Evolutionary conservation across 106 monocot species (phyloP), one percentile per base, ranked within the genome.

Genomic region (Xerophyta viscosa): DNA sequence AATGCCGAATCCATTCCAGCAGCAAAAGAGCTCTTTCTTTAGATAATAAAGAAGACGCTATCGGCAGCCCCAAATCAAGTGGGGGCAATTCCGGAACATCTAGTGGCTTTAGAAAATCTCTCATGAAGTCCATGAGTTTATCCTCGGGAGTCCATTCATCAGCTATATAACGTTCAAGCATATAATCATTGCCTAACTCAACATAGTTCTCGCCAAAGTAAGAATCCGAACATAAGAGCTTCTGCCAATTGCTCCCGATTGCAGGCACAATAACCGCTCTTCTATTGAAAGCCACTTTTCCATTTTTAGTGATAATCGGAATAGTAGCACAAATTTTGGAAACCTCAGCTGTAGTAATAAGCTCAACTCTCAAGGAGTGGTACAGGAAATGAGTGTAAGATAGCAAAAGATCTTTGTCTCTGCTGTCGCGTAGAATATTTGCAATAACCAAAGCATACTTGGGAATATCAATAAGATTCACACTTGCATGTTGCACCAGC

Each of bases 1-100:
- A 23, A 17, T 44, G 19, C 4, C 43, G 20, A 25, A 58, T 58
- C 58, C 58, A 58, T 3, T 58, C 42, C 11, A 43, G 42, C 15
- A 58, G 24, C 24, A 58, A 18, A 23, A 58, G 15, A 0, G 58
- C 42, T 5, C 41, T 41, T 23, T 41, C 43, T 8, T 44, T 8
- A 2, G 58, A 41, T 27, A 58, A 21, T 7, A n/a, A 27, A 17
- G 58, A 3, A 15, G 17, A 44, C 6, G 17, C 43, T 17, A 44
- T 14, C 15, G 43, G 43, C 43, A 44, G n/a, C 15, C 17, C 43
- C 26, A 20, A 13, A 20, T 60, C 12, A 2, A 27, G 48, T 23
- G 48, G 48, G 10, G 0, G 48, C 20, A 48, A 48, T 8, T 48
- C 20, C 2, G 48, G 20, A 48, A 48, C 8, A 48, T 48, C 48